Percentiles rank a stretch among this genome's conserved stretches.
phyloP scores from a whole-genome alignment of 2,329 filamentous ascomycete genomes.

The Xylogone sp. region DNA sequence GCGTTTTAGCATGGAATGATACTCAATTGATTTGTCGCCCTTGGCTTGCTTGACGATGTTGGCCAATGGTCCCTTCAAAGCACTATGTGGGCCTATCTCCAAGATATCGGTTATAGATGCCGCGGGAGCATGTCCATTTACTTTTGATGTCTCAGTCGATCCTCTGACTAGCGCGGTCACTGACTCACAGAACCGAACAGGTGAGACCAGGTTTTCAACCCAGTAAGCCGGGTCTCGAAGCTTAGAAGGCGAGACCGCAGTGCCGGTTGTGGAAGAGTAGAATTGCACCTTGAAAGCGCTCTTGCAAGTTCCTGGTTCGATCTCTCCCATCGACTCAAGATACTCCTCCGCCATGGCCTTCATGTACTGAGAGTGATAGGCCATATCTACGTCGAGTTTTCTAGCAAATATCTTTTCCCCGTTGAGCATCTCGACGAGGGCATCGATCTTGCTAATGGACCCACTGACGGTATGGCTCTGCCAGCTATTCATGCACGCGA shows the following conservation, averaged over 20 bases:
- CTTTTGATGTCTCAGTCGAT: neutral
- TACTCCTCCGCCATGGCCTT: conserved; percentile 9
- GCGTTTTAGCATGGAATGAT: conserved; percentile 3
- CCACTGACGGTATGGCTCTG: conserved; percentile 22
- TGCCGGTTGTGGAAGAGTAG: neutral
- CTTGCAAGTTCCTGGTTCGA: neutral
- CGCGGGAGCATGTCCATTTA: conserved; percentile 8
- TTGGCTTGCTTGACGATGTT: neutral
- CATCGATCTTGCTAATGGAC: conserved; percentile 3
- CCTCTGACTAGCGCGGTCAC: conserved; percentile 15
- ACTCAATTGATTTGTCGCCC: neutral
- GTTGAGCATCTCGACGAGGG: conserved; percentile 7
- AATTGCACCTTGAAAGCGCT: neutral
- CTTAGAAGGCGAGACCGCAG: neutral
- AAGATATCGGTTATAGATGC: conserved; percentile 9
- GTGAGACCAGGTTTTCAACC: conserved; percentile 38
- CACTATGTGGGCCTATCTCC: conserved; percentile 29
- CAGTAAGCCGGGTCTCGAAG: conserved; percentile 36
- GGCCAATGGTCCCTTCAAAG: conserved; percentile 24
- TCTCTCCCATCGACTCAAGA: neutral
- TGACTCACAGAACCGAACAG: conserved; percentile 38
- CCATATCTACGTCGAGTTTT: conserved; percentile 19
- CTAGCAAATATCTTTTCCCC: conserved; percentile 15
- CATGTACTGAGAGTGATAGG: conserved; percentile 26
- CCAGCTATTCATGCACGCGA: conserved; percentile 27